phyloP scores from a whole-genome alignment of 768 basidiomycete species.

The Artomyces pyxidatus region DNA sequence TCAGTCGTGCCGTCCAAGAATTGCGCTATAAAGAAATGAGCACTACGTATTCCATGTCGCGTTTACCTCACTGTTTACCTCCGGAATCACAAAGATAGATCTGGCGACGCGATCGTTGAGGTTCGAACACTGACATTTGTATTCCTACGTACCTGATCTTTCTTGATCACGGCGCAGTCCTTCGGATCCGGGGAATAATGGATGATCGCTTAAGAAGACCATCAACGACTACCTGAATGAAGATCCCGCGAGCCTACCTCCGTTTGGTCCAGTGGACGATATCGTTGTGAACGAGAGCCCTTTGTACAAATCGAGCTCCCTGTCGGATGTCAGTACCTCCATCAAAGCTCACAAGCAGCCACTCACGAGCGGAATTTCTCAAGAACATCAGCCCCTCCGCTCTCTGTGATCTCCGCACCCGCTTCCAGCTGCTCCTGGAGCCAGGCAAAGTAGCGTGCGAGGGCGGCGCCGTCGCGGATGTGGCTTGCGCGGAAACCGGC shows the following conservation, averaged over 20 bases:
- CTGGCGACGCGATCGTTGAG: constrained; percentile 20
- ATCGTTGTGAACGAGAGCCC: constrained; percentile 92
- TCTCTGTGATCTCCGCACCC: constrained; percentile 63
- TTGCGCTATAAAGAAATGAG: constrained; percentile 44
- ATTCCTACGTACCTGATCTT: constrained; percentile 49
- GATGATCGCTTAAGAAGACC: constrained; percentile 60
- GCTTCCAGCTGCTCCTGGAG: constrained; percentile 72
- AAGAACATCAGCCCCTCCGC: constrained; percentile 69
- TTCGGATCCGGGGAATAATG: constrained; percentile 81
- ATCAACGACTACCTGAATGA: too few relatives aligned
- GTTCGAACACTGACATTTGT: background rate
- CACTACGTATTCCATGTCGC: too few relatives aligned
- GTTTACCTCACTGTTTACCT: constrained; percentile 39
- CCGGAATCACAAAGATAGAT: constrained; percentile 85
- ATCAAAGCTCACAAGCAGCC: too few relatives aligned
- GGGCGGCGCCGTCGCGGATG: constrained; percentile 82
- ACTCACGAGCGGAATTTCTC: constrained; percentile 77
- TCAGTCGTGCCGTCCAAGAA: constrained; percentile 94
- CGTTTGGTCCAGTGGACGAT: constrained; percentile 88
- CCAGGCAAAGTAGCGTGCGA: constrained; percentile 91
- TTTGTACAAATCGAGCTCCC: constrained; percentile 71
- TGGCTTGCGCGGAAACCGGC: constrained; percentile 87
- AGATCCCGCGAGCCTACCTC: constrained; percentile 42
- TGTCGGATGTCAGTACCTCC: too few relatives aligned
- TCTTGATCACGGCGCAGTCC: constrained; percentile 65